Percentiles rank a stretch among this genome's conserved stretches.
phyloP scores from a whole-genome alignment of 768 basidiomycete species.

The Candolleomyces efflorescens region DNA sequence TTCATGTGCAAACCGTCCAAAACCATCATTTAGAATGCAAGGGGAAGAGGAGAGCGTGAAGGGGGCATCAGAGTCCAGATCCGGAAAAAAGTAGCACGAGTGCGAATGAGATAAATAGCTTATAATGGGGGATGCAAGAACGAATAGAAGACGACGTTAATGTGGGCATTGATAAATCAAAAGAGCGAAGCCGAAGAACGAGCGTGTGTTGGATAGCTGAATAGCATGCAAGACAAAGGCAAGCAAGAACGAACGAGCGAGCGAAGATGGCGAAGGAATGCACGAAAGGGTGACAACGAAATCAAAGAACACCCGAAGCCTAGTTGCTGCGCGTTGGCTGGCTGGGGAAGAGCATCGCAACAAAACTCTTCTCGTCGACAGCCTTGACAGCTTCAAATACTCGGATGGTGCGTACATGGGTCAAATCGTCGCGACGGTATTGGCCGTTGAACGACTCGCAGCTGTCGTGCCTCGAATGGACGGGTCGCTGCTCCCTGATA shows the following conservation, averaged over 20 bases:
- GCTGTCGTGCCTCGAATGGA: slow-evolving; percentile 7
- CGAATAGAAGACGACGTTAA: no score
- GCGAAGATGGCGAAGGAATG: background rate
- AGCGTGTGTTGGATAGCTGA: background rate
- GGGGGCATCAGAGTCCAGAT: no score
- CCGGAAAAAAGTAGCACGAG: no score
- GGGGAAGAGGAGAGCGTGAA: no score
- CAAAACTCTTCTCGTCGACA: slow-evolving; percentile 7
- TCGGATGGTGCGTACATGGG: slow-evolving; percentile 47
- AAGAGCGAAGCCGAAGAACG: no score
- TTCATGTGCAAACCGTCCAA: no score
- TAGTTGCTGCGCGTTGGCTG: background rate
- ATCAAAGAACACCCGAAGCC: background rate
- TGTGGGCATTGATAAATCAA: no score
- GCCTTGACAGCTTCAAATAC: slow-evolving; percentile 48
- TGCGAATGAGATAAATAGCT: no score
- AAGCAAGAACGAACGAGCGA: background rate
- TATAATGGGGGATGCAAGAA: no score
- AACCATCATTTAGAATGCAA: no score
- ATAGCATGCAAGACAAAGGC: background rate
- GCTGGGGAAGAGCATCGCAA: slow-evolving; percentile 5
- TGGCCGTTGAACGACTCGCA: slow-evolving; percentile 20
- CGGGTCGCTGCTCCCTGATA: background rate
- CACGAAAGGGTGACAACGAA: background rate
- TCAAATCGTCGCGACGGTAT: slow-evolving; percentile 31